Conservation (phyloP, 805 yeast genomes). For the Jamesozyma piceae region DNA sequence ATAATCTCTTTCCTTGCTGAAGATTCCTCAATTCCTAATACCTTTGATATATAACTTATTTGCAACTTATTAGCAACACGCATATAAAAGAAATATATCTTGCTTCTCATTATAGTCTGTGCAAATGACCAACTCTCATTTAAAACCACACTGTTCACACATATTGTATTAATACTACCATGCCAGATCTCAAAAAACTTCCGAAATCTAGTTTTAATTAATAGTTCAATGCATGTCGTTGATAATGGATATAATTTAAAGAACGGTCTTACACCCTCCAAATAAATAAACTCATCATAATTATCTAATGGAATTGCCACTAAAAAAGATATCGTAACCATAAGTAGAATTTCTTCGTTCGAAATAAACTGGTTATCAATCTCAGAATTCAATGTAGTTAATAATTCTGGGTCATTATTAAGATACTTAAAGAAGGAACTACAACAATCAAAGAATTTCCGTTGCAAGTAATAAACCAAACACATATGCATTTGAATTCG, state of each 20-base stretch:
- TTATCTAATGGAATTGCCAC: constrained; percentile 24
- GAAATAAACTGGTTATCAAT: constrained; percentile 6
- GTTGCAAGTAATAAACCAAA: constrained; percentile 14
- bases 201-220: constrained; percentile 18
- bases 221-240: constrained; percentile 11
- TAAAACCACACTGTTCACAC: constrained; percentile 14
- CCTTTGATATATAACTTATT: constrained; percentile 20
- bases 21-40: constrained; percentile 12
- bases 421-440: constrained; percentile 12
- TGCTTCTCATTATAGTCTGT: constrained; percentile 17
- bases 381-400: constrained; percentile 1
- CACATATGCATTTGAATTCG: constrained; percentile 12
- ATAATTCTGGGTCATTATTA: constrained; percentile 10
- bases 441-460: constrained; percentile 19
- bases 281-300: constrained; percentile 17
- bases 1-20: constrained; percentile 14
- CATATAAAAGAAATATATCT: constrained; percentile 25
- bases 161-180: constrained; percentile 9
- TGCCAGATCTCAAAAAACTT: constrained; percentile 22
- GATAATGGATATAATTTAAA: constrained; percentile 10
- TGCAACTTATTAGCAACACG: constrained; percentile 17
- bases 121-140: constrained; percentile 14
- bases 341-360: constrained; percentile 15
- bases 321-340: constrained; percentile 19
- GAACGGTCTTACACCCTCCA: constrained; percentile 12